Conservation (phyloP, 176 grass and related monocot species). For the Avena eriantha region DNA sequence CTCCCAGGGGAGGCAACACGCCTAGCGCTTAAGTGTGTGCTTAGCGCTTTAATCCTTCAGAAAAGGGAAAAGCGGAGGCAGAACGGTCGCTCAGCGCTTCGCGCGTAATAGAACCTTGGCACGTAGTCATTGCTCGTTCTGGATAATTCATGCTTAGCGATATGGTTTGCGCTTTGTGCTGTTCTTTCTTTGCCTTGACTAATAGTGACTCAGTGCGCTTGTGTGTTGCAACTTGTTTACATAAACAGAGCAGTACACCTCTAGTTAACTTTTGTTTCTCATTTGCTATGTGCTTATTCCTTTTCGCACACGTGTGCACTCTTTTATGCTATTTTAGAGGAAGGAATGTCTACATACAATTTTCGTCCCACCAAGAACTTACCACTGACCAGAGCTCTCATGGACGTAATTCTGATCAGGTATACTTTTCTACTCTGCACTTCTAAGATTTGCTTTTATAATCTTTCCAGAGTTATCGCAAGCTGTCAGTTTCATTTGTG, state of each 20-base stretch:
- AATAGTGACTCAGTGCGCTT: background rate
- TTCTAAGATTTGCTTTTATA: conserved; percentile 3
- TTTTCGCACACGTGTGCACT: conserved; percentile 5
- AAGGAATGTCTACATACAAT: conserved; percentile 97
- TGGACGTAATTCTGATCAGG: conserved; percentile 92
- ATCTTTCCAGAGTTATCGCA: background rate
- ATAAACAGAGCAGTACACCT: background rate
- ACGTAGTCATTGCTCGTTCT: background rate
- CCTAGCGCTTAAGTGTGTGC: too few species aligned
- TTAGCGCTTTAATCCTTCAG: too few species aligned
- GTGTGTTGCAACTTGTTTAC: background rate
- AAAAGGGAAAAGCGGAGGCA: too few species aligned
- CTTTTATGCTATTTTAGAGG: conserved; percentile 67
- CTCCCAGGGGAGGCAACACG: too few species aligned
- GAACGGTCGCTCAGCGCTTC: too few species aligned
- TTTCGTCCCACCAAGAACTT: conserved; percentile 97
- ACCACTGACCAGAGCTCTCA: conserved; percentile 96
- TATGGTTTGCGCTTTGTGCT: background rate
- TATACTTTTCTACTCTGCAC: conserved; percentile 38
- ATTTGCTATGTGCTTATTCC: conserved; percentile 15
- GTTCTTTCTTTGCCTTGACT: background rate
- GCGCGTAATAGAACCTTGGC: too few species aligned
- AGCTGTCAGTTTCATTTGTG: background rate
- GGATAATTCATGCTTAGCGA: background rate
- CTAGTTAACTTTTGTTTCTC: conserved; percentile 11